phyloP scores from a whole-genome alignment of 106 monocot genomes.

The Acanthochlamys bracteata region DNA sequence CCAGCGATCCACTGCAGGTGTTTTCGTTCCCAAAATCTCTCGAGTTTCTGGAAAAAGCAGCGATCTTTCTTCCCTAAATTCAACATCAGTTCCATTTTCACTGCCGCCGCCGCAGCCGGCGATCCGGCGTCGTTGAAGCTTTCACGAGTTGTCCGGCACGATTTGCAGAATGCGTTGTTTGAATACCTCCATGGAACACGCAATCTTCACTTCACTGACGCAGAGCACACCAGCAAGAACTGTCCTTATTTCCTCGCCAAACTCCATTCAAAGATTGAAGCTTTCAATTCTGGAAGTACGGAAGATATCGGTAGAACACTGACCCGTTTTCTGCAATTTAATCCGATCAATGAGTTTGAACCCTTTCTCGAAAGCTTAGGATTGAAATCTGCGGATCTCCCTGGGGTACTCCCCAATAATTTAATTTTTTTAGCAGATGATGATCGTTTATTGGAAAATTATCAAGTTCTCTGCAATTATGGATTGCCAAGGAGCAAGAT shows the following conservation, averaged over 20 bases:
- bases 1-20: too few species aligned
- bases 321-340: conserved; percentile 44
- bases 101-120: too few species aligned
- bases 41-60: too few species aligned
- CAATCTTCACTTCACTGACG: conserved; percentile 46
- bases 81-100: too few species aligned
- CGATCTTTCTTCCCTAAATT: too few species aligned
- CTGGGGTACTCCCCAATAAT: conserved; percentile 37
- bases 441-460: conserved; percentile 40
- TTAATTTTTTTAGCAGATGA: conserved; percentile 66
- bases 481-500: conserved; percentile 63
- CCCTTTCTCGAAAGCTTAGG: conserved; percentile 89
- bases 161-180: conserved; percentile 65
- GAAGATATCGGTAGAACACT: conserved; percentile 26
- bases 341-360: conserved; percentile 86
- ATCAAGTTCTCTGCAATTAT: conserved; percentile 56
- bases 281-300: neutral
- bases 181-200: conserved; percentile 69
- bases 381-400: conserved; percentile 41
- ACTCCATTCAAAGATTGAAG: conserved; percentile 37
- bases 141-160: too few species aligned
- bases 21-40: too few species aligned
- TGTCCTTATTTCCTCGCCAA: conserved; percentile 48
- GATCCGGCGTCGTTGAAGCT: too few species aligned
- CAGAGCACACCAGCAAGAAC: conserved; percentile 78